Conservation (phyloP, 345 rosid genomes). For the Citrus inodora region DNA sequence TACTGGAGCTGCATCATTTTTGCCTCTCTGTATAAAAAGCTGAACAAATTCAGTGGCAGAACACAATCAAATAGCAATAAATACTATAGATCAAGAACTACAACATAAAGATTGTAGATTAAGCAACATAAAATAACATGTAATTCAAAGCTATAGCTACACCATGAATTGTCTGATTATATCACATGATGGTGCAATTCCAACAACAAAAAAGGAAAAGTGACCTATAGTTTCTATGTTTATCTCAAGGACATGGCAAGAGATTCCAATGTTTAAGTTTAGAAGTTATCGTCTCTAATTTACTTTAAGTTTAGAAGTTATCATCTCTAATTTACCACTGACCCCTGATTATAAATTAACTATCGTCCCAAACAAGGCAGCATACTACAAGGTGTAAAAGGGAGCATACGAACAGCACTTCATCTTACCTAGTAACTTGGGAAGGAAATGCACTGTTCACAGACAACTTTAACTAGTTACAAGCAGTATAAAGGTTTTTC, state of each 20-base stretch:
- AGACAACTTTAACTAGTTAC: too few species aligned
- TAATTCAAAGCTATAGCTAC: not conserved
- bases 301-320: too few species aligned
- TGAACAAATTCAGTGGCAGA: not conserved
- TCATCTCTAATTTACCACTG: not conserved
- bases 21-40: conserved; percentile 38
- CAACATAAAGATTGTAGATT: not conserved
- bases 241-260: not conserved
- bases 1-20: conserved; percentile 30
- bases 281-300: not conserved
- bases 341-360: not conserved
- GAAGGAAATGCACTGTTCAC: not conserved
- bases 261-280: not conserved
- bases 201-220: not conserved
- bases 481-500: too few species aligned
- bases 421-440: not conserved
- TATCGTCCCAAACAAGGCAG: not conserved
- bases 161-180: not conserved
- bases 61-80: not conserved
- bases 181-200: not conserved
- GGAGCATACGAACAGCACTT: not conserved
- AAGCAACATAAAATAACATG: not conserved
- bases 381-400: not conserved
- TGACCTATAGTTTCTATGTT: not conserved
- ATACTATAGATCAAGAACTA: not conserved